A percentile compares a stretch with the other conserved stretches of the same genome.
Conservation (phyloP, 2,329 filamentous ascomycete species). For the Sporothrix pallida region DNA sequence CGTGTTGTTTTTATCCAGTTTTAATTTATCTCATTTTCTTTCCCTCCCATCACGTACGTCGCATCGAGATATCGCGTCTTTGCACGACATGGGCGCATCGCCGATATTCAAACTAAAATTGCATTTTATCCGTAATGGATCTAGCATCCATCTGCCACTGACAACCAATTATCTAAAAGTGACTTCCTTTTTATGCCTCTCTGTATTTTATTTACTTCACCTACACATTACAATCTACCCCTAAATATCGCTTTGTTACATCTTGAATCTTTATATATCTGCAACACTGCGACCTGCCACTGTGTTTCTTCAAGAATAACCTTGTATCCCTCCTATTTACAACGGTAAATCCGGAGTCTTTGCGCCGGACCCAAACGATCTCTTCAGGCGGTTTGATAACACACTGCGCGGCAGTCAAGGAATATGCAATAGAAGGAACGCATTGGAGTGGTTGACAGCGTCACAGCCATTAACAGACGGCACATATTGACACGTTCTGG, state of each 20-base stretch:
- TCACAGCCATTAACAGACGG: neutral
- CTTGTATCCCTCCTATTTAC: neutral
- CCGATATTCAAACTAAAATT: neutral
- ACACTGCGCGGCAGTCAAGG: constrained; percentile 10
- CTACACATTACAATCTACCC: neutral
- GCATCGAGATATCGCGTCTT: constrained; percentile 15
- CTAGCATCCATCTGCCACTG: neutral
- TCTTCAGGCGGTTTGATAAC: neutral
- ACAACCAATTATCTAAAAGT: neutral
- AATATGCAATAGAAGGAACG: no score
- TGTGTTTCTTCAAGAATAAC: no score
- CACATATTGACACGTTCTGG: constrained; percentile 16
- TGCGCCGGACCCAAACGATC: constrained; percentile 7
- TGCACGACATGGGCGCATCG: constrained; percentile 7
- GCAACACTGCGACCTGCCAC: neutral
- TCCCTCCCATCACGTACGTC: neutral
- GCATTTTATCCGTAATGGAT: neutral
- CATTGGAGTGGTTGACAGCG: neutral
- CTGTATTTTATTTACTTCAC: neutral
- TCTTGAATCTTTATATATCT: neutral
- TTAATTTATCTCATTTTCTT: neutral
- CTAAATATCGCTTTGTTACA: neutral
- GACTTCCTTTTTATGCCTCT: neutral
- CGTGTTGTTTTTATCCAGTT: neutral
- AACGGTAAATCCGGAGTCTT: neutral